Evolutionary conservation across 345 rosid genomes (phyloP).

Genomic region (Populus nigra): DNA sequence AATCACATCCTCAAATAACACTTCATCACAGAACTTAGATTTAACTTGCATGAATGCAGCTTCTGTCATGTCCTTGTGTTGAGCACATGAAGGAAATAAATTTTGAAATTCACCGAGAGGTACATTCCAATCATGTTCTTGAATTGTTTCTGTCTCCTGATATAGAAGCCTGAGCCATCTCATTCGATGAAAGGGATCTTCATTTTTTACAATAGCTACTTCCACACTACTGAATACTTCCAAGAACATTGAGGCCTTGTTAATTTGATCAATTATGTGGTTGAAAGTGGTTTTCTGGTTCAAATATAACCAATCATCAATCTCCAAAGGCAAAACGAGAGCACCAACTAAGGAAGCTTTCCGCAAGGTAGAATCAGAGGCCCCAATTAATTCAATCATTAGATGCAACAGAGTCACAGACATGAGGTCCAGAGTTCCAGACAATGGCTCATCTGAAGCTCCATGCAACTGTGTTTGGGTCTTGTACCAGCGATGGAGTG

Average conservation of each 20-base stretch:
- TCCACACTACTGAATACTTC: slow-evolving; percentile 37
- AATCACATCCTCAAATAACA: slow-evolving; percentile 34
- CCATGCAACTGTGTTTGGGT: slow-evolving; percentile 8
- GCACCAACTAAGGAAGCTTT: slow-evolving; percentile 57
- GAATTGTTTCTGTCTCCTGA: slow-evolving; percentile 14
- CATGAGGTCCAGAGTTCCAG: slow-evolving; percentile 28
- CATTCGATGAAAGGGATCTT: slow-evolving; percentile 37
- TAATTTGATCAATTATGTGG: slow-evolving; percentile 34
- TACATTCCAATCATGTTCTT: slow-evolving; percentile 14
- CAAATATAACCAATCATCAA: slow-evolving; percentile 29
- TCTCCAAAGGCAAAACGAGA: slow-evolving; percentile 19
- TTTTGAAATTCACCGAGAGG: slow-evolving; percentile 21
- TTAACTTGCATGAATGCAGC: slow-evolving; percentile 30
- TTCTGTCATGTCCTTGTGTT: slow-evolving; percentile 33
- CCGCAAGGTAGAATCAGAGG: slow-evolving; percentile 40
- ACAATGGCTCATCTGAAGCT: slow-evolving; percentile 13
- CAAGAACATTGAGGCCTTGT: slow-evolving; percentile 18
- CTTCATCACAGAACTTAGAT: slow-evolving; percentile 44
- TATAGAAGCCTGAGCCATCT: slow-evolving; percentile 46
- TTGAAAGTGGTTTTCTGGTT: slow-evolving; percentile 41
- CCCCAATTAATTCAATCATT: slow-evolving; percentile 34
- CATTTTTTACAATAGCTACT: slow-evolving; percentile 24
- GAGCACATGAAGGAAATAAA: slow-evolving; percentile 14
- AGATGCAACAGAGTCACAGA: slow-evolving; percentile 41
- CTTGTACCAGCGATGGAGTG: slow-evolving; percentile 41